A percentile compares a stretch with the other conserved stretches of the same genome.
Evolutionary conservation across 148 eudicot genomes (phyloP).

Genomic region (Salicornia ramosissima): DNA sequence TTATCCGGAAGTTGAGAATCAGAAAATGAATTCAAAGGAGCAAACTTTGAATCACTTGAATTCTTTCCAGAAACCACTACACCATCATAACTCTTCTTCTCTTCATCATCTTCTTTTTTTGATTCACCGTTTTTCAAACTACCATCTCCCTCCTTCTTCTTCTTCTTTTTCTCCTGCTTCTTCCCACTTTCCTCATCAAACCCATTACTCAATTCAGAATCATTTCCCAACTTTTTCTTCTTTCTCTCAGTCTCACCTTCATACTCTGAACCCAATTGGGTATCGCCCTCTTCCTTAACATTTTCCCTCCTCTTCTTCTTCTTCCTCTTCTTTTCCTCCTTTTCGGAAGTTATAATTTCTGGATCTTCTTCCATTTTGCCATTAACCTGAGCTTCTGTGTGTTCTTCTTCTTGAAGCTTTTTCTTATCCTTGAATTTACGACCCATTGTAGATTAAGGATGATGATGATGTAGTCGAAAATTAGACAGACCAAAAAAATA

Average conservation of each 20-base stretch:
- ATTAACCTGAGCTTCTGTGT: not conserved
- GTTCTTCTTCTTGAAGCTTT: conserved; percentile 37
- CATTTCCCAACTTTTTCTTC: conserved; percentile 23
- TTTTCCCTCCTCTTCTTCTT: conserved; percentile 36
- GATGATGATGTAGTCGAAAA: not conserved
- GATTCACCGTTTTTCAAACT: no score
- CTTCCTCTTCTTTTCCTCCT: conserved; percentile 37
- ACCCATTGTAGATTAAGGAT: conserved; percentile 16
- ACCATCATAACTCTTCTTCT: conserved; percentile 44
- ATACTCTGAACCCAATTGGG: conserved; percentile 22
- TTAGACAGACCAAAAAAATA: not conserved
- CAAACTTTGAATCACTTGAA: conserved; percentile 43
- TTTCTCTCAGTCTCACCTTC: conserved; percentile 10
- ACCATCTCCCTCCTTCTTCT: conserved; percentile 18
- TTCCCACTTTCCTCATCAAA: conserved; percentile 22
- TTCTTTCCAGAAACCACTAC: conserved; percentile 73
- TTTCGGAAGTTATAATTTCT: not conserved
- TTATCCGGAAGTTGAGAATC: conserved; percentile 59
- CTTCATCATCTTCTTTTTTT: conserved; percentile 35
- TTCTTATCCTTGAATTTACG: conserved; percentile 34
- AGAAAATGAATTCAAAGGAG: conserved; percentile 47
- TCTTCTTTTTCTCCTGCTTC: conserved; percentile 18
- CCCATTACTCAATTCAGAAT: conserved; percentile 17
- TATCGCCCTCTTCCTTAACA: conserved; percentile 29
- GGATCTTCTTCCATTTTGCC: conserved; percentile 12